These are phyloP conservation scores for Neostapfia colusana DNA, from an alignment of 176 grass and related monocot species.

Conservation along the genomic window DNA sequence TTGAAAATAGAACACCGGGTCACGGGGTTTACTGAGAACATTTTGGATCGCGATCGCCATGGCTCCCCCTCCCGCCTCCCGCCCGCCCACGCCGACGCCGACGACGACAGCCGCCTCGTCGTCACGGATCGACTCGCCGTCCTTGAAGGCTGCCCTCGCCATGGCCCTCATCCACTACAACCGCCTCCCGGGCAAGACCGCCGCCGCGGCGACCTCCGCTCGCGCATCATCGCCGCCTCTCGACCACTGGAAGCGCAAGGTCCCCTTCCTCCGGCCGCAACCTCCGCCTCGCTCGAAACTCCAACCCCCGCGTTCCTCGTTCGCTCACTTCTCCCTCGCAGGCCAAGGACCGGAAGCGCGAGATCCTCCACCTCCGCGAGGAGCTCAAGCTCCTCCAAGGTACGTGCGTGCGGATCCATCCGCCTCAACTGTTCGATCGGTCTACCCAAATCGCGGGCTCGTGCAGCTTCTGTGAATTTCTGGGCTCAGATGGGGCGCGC, in stretches of 20 bases:
- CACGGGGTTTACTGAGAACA: not conserved
- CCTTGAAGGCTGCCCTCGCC: constrained; percentile 73
- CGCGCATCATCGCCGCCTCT: constrained; percentile 45
- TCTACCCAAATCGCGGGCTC: not conserved
- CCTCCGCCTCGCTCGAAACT: not conserved
- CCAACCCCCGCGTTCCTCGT: constrained; percentile 28
- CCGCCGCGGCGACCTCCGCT: constrained; percentile 1
- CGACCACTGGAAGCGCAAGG: constrained; percentile 87
- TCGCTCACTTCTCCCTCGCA: not conserved
- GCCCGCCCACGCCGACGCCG: constrained; percentile 28
- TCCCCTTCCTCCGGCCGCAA: not conserved
- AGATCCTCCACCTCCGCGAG: constrained; percentile 68
- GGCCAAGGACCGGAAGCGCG: constrained; percentile 91
- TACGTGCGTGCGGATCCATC: not conserved
- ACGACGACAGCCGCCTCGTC: constrained; percentile 18
- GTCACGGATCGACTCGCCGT: constrained; percentile 58
- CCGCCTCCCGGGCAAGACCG: constrained; percentile 20
- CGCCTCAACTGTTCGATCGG: not conserved
- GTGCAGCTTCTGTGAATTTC: not conserved
- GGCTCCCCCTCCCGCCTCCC: constrained; percentile 34
- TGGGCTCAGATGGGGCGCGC: constrained; percentile 45
- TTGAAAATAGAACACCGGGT: not conserved
- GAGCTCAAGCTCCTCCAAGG: not conserved
- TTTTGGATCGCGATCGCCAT: constrained; percentile 30
- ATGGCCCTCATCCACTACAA: constrained; percentile 72